These are phyloP conservation scores for Agaricus blazei DNA, from an alignment of 768 basidiomycete genomes.

Conservation along the genomic window DNA sequence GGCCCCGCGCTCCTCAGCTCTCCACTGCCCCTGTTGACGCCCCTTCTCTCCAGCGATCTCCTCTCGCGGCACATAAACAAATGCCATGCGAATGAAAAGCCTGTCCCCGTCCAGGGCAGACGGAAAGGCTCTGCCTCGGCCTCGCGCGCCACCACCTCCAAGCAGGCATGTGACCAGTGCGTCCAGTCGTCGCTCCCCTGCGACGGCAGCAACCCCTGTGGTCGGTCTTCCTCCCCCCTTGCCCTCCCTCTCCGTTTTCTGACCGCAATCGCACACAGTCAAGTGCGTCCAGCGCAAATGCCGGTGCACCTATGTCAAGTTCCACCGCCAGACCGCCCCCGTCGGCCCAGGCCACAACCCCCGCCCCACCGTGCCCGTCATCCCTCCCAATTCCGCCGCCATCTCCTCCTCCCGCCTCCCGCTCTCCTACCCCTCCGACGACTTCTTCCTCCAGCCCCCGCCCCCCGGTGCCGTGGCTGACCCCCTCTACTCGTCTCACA, in stretches of 20 bases:
- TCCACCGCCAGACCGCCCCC: slow-evolving; percentile 77
- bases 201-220: slow-evolving; percentile 75
- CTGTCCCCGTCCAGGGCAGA: slow-evolving; percentile 36
- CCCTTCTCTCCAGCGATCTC: slow-evolving; percentile 52
- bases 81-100: slow-evolving; percentile 77
- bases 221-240: slow-evolving; percentile 33
- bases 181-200: slow-evolving; percentile 71
- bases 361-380: slow-evolving; percentile 24
- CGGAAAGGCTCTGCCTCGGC: slow-evolving; percentile 64
- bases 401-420: slow-evolving; percentile 10
- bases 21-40: not conserved
- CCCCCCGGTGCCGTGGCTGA: slow-evolving; percentile 21
- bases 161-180: slow-evolving; percentile 84
- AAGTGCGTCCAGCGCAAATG: slow-evolving; percentile 71
- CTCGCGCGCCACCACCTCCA: slow-evolving; percentile 71
- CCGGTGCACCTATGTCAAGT: slow-evolving; percentile 78
- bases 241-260: slow-evolving; percentile 5
- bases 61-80: slow-evolving; percentile 86
- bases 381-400: slow-evolving; percentile 11
- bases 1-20: slow-evolving; percentile 5
- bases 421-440: slow-evolving; percentile 30
- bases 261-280: slow-evolving; percentile 30
- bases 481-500: slow-evolving; percentile 8
- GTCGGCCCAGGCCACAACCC: slow-evolving; percentile 65
- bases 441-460: slow-evolving; percentile 35